Evolutionary conservation across 2,329 filamentous ascomycete genomes (phyloP).

Genomic region (Trichoderma sp.): DNA sequence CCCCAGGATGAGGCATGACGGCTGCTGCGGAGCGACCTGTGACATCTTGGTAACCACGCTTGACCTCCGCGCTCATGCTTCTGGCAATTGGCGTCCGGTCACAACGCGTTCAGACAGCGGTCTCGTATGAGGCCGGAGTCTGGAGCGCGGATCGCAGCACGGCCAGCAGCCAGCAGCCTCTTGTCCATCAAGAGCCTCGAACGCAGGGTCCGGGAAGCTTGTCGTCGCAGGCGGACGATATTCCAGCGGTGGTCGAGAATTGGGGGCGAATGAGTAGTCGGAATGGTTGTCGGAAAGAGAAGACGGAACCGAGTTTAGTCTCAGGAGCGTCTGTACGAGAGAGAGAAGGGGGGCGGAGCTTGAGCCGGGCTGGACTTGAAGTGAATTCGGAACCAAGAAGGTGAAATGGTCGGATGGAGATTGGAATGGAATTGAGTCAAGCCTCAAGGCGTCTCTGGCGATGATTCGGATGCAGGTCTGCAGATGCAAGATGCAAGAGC

Average conservation of each 20-base stretch:
- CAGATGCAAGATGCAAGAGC: not conserved
- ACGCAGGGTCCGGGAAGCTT: not conserved
- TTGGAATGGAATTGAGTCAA: not conserved
- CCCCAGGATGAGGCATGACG: constrained; percentile 30
- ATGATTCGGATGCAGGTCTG: not conserved
- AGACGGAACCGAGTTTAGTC: not conserved
- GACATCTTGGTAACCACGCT: constrained; percentile 39
- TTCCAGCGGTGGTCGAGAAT: not conserved
- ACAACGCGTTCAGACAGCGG: constrained; percentile 30
- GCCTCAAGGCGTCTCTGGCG: not conserved
- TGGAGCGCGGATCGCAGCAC: constrained; percentile 31
- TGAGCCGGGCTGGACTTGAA: not conserved
- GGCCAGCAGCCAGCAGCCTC: constrained; percentile 37
- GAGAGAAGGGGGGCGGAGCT: not conserved
- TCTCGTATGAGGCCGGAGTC: constrained; percentile 30
- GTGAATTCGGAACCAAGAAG: not conserved
- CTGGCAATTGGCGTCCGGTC: constrained; percentile 28
- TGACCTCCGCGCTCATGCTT: constrained; percentile 40
- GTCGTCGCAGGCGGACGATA: not conserved
- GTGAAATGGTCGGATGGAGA: constrained; percentile 4
- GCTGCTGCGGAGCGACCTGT: constrained; percentile 32
- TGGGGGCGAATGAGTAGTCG: not conserved
- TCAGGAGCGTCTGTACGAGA: not conserved
- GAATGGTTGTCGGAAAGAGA: not conserved
- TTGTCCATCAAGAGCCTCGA: constrained; percentile 38